Evolutionary conservation across 2,329 filamentous ascomycete species (phyloP).

Genomic region (Penicillium sumatraense): DNA sequence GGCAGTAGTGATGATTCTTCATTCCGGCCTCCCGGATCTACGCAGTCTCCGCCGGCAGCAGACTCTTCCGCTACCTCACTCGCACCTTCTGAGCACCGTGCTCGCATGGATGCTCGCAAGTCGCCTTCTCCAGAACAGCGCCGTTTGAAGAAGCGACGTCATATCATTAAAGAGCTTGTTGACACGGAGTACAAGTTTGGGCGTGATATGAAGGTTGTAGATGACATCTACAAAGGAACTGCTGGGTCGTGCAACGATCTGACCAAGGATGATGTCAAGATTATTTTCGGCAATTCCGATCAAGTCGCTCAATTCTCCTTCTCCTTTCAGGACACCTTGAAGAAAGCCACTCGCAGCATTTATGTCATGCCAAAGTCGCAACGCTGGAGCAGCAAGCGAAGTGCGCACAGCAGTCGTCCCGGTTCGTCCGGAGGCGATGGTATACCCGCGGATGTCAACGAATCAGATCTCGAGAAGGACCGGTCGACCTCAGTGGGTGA

Average conservation of each 20-base stretch:
- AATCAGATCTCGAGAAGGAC: conserved; percentile 61
- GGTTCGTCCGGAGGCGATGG: conserved; percentile 36
- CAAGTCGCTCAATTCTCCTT: conserved; percentile 88
- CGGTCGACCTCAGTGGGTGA: conserved; percentile 62
- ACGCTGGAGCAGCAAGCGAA: conserved; percentile 58
- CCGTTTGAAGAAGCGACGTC: conserved; percentile 76
- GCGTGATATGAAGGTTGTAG: conserved; percentile 94
- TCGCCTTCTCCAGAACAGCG: conserved; percentile 46
- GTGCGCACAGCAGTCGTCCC: conserved; percentile 45
- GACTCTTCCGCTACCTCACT: conserved; percentile 45
- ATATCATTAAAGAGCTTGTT: conserved; percentile 88
- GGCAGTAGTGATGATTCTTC: conserved; percentile 45
- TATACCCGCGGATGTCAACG: conserved; percentile 31
- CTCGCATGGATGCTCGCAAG: conserved; percentile 21
- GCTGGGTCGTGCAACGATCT: conserved; percentile 80
- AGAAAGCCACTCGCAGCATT: conserved; percentile 76
- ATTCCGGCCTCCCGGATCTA: conserved; percentile 33
- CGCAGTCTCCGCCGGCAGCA: conserved; percentile 36
- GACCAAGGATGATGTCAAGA: conserved; percentile 80
- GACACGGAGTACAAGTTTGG: conserved; percentile 92
- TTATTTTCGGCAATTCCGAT: conserved; percentile 90
- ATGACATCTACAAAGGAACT: conserved; percentile 97
- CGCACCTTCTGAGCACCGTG: conserved; percentile 36
- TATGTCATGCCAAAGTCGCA: conserved; percentile 69
- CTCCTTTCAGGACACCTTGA: conserved; percentile 76